Evolutionary conservation across 768 basidiomycete species (phyloP).

Genomic region (Russula sp.): DNA sequence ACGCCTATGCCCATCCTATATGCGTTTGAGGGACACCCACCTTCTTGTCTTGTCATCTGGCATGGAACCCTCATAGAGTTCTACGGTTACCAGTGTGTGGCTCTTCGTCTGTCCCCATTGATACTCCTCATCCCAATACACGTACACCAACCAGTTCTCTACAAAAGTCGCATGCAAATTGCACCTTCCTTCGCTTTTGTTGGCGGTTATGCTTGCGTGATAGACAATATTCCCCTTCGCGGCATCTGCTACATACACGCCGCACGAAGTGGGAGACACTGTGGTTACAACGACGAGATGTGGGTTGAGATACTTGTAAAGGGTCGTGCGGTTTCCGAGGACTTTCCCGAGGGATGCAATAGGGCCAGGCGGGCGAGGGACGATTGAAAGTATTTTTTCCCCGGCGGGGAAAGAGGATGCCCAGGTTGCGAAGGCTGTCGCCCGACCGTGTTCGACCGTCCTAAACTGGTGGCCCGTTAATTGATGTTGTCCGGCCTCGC

Average conservation of each 20-base stretch:
- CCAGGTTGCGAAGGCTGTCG: constrained; percentile 62
- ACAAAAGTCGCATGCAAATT: constrained; percentile 61
- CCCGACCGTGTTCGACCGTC: constrained; percentile 34
- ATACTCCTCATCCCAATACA: constrained; percentile 63
- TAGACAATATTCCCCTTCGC: constrained; percentile 75
- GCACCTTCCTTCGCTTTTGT: constrained; percentile 37
- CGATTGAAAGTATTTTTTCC: constrained; percentile 50
- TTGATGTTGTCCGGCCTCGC: constrained; percentile 34
- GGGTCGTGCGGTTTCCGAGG: constrained; percentile 75
- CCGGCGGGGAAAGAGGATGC: constrained; percentile 44
- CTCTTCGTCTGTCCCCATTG: constrained; percentile 50
- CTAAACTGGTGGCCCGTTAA: constrained; percentile 53
- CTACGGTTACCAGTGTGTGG: constrained; percentile 70
- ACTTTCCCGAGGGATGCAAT: constrained; percentile 80
- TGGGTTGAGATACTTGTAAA: constrained; percentile 94
- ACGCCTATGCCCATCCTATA: too few species aligned
- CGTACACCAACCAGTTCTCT: constrained; percentile 93
- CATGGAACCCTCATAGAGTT: constrained; percentile 75
- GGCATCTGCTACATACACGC: constrained; percentile 71
- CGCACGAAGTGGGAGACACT: constrained; percentile 35
- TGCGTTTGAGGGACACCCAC: constrained; percentile 33
- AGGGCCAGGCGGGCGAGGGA: constrained; percentile 42
- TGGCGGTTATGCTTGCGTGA: constrained; percentile 45
- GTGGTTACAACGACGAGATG: constrained; percentile 66
- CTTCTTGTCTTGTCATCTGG: constrained; percentile 66